phyloP scores from a whole-genome alignment of 2,329 filamentous ascomycete species.

The Fusarium miscanthi region DNA sequence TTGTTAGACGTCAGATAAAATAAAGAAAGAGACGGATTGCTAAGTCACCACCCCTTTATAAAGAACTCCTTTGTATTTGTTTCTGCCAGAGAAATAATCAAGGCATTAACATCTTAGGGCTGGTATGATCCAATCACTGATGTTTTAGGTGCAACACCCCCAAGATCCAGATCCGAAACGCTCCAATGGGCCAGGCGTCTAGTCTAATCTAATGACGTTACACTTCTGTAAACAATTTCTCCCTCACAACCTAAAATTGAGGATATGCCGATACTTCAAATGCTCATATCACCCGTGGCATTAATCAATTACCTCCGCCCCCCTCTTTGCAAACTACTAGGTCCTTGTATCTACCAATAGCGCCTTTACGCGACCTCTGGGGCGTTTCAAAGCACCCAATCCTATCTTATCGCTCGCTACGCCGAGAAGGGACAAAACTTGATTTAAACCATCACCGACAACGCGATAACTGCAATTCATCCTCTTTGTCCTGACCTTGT shows the following conservation, averaged over 20 bases:
- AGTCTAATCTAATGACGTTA: constrained; percentile 37
- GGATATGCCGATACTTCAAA: not conserved
- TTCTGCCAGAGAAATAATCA: not conserved
- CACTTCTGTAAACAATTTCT: constrained; percentile 6
- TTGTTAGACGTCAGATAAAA: not conserved
- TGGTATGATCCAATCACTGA: constrained; percentile 36
- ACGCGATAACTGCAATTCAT: constrained; percentile 15
- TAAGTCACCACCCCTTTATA: not conserved
- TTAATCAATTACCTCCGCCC: not conserved
- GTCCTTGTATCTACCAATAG: constrained; percentile 3
- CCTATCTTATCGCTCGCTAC: constrained; percentile 29
- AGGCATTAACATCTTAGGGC: not conserved
- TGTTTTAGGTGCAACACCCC: constrained; percentile 19
- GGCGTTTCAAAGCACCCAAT: not conserved
- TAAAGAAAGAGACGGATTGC: not conserved
- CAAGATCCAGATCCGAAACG: constrained; percentile 36
- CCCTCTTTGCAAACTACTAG: not conserved
- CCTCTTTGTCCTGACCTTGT: not conserved
- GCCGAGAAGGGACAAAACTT: constrained; percentile 27
- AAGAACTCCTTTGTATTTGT: not conserved
- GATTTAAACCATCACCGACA: constrained; percentile 19
- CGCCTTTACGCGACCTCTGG: not conserved
- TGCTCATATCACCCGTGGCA: not conserved
- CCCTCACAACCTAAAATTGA: not conserved
- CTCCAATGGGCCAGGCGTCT: not conserved